Conservation (phyloP, 352 stramenopile species). For the Phytopythium mirpurense region DNA sequence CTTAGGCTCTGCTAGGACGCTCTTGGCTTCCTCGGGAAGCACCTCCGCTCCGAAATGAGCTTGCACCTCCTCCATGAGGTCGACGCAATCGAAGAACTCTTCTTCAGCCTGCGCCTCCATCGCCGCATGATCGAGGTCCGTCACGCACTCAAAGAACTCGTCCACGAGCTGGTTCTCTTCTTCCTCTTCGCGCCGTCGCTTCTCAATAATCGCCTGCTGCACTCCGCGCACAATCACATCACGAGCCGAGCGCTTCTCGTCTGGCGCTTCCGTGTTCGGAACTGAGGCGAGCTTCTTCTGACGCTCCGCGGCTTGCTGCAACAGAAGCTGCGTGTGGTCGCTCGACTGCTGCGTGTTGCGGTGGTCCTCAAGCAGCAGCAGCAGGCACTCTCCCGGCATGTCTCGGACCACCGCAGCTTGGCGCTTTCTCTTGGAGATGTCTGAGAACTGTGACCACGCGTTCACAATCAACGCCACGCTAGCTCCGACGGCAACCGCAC, state of each 20-base stretch:
- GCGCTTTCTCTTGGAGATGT: constrained; percentile 45
- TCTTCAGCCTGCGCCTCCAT: constrained; percentile 69
- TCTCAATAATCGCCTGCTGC: constrained; percentile 23
- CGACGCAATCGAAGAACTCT: constrained; percentile 81
- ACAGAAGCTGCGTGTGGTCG: constrained; percentile 17
- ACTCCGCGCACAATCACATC: constrained; percentile 11
- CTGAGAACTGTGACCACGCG: constrained; percentile 75
- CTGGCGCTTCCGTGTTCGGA: constrained; percentile 8
- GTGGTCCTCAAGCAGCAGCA: constrained; percentile 70
- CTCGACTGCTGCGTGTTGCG: constrained; percentile 17
- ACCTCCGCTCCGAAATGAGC: constrained; percentile 22
- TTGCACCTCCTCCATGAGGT: constrained; percentile 48
- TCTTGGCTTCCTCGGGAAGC: background rate
- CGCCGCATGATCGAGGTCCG: constrained; percentile 40
- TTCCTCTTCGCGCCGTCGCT: constrained; percentile 24
- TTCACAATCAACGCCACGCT: constrained; percentile 73
- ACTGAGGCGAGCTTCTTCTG: constrained; percentile 22
- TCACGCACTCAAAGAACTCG: constrained; percentile 70
- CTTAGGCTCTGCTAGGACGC: constrained; percentile 5
- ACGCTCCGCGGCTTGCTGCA: constrained; percentile 25
- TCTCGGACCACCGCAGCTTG: constrained; percentile 66
- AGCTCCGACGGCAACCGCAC: constrained; percentile 65
- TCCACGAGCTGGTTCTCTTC: constrained; percentile 55
- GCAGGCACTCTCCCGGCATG: constrained; percentile 70
- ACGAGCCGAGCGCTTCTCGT: background rate